These are phyloP conservation scores for Geotrichum europaeum DNA, from an alignment of 1,139 yeast genomes.

Conservation along the genomic window DNA sequence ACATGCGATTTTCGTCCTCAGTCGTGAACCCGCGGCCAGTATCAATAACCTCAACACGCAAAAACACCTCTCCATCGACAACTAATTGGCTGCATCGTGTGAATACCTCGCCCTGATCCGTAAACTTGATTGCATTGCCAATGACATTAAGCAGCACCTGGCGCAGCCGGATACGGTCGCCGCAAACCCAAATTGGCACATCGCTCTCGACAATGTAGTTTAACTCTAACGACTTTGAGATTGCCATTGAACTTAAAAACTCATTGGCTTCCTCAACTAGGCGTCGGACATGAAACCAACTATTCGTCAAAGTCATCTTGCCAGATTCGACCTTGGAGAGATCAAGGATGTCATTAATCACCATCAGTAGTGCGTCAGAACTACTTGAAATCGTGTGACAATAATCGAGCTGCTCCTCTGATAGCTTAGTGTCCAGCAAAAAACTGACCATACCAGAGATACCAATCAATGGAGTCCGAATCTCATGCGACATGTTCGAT, in stretches of 20 bases:
- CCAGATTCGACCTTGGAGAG: slow-evolving; percentile 80
- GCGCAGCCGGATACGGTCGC: slow-evolving; percentile 81
- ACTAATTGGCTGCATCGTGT: slow-evolving; percentile 28
- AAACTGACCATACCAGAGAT: slow-evolving; percentile 94
- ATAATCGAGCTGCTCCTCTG: slow-evolving; percentile 79
- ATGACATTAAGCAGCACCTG: slow-evolving; percentile 87
- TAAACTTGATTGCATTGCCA: slow-evolving; percentile 80
- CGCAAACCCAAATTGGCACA: slow-evolving; percentile 75
- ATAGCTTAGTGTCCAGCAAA: slow-evolving; percentile 71
- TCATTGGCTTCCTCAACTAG: slow-evolving; percentile 76
- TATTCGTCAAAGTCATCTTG: slow-evolving; percentile 73
- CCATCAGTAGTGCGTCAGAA: slow-evolving; percentile 69
- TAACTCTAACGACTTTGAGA: slow-evolving; percentile 66
- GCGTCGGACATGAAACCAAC: slow-evolving; percentile 68
- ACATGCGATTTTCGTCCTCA: slow-evolving; percentile 52
- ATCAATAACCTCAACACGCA: slow-evolving; percentile 71
- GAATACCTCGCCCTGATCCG: slow-evolving; percentile 63
- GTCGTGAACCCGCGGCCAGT: slow-evolving; percentile 86
- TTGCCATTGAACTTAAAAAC: slow-evolving; percentile 72
- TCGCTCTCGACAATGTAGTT: slow-evolving; percentile 72
- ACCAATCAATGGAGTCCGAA: slow-evolving; percentile 88
- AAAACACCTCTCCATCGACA: slow-evolving; percentile 36
- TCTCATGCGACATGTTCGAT: slow-evolving; percentile 74
- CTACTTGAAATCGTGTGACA: slow-evolving; percentile 72
- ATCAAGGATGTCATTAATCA: slow-evolving; percentile 76